phyloP scores from a whole-genome alignment of 2,329 filamentous ascomycete species.

The Chaetomium globosum region DNA sequence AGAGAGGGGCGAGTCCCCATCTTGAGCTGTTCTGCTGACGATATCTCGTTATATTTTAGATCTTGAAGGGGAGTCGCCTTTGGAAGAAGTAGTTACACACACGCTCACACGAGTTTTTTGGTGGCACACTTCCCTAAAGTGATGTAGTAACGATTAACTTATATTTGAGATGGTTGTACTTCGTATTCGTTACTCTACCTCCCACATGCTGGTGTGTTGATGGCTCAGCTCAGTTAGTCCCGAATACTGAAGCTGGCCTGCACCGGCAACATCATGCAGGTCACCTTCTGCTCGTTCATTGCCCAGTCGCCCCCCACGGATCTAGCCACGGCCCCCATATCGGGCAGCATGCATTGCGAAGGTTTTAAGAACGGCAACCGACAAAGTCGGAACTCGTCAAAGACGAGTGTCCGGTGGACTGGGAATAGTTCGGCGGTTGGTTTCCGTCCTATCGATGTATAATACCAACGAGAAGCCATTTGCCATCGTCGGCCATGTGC shows the following conservation, averaged over 20 bases:
- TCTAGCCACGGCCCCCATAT: not conserved
- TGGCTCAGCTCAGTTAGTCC: not conserved
- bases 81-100: too few relatives aligned
- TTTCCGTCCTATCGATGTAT: too few relatives aligned
- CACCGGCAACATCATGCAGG: constrained; percentile 10
- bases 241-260: not conserved
- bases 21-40: not conserved
- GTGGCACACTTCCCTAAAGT: not conserved
- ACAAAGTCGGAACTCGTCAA: not conserved
- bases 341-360: constrained; percentile 1
- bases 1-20: not conserved
- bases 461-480: too few relatives aligned
- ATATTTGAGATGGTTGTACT: not conserved
- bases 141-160: not conserved
- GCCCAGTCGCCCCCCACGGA: not conserved
- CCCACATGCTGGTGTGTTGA: not conserved
- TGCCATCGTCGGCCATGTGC: too few relatives aligned
- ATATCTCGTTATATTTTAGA: not conserved
- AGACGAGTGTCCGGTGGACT: not conserved
- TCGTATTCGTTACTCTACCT: not conserved
- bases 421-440: too few relatives aligned
- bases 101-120: not conserved
- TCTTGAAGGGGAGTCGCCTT: not conserved
- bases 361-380: not conserved
- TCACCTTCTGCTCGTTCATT: not conserved